phyloP scores from a whole-genome alignment of 2,329 filamentous ascomycete genomes.

The Fusarium piperis region DNA sequence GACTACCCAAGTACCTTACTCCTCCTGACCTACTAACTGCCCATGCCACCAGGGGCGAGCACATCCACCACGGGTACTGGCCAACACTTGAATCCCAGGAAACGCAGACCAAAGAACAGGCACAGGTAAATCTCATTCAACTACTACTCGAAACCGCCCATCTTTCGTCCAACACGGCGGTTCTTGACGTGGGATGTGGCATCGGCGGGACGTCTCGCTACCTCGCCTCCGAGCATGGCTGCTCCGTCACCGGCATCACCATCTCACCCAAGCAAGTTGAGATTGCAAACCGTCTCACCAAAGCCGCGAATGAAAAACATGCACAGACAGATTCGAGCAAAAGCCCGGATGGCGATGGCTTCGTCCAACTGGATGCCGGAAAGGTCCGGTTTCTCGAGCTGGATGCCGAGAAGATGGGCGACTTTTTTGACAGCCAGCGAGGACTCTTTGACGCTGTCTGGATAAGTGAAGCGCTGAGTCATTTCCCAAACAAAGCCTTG shows the following conservation, averaged over 20 bases:
- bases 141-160: constrained; percentile 58
- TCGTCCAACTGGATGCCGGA: constrained; percentile 54
- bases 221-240: constrained; percentile 61
- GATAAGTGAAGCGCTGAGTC: constrained; percentile 70
- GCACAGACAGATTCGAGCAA: constrained; percentile 15
- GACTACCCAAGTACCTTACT: background rate
- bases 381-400: constrained; percentile 65
- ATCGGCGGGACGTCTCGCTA: constrained; percentile 68
- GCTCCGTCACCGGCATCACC: constrained; percentile 67
- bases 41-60: constrained; percentile 61
- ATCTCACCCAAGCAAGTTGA: constrained; percentile 69
- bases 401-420: constrained; percentile 69
- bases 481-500: constrained; percentile 66
- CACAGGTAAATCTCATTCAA: constrained; percentile 66
- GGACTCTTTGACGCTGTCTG: constrained; percentile 65
- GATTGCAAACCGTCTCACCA: constrained; percentile 63
- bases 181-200: constrained; percentile 70
- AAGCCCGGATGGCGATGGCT: constrained; percentile 44
- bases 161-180: constrained; percentile 23
- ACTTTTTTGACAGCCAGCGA: constrained; percentile 55
- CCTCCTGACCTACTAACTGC: background rate
- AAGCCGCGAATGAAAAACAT: constrained; percentile 39
- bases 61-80: constrained; percentile 73
- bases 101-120: constrained; percentile 64
- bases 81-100: constrained; percentile 55